phyloP scores from a whole-genome alignment of 345 rosid genomes.

The Aquilaria malaccensis region DNA sequence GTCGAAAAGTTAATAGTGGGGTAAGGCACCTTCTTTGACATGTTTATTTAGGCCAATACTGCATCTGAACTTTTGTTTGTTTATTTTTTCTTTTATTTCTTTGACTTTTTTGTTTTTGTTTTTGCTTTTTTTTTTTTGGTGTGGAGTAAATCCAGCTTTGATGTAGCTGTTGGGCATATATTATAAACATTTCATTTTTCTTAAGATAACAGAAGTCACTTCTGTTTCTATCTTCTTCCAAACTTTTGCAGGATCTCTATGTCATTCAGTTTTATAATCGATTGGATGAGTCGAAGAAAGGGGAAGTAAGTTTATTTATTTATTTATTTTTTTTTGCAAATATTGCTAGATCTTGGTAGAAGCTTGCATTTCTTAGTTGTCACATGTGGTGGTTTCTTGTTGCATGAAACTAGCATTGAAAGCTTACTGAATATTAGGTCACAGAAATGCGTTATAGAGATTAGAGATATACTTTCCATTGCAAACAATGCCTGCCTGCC shows the following conservation, averaged over 20 bases:
- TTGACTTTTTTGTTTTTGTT: not conserved
- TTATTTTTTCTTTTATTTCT: not conserved
- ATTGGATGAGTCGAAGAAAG: conserved; percentile 79
- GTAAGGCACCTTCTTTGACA: conserved; percentile 24
- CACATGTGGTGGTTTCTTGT: too few relatives aligned
- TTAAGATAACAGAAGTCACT: not conserved
- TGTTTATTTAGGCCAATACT: too few relatives aligned
- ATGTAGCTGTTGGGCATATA: not conserved
- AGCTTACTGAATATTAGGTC: too few relatives aligned
- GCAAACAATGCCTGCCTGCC: too few relatives aligned
- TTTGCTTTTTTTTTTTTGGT: conserved; percentile 1
- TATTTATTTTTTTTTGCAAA: conserved; percentile 1
- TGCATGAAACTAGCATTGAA: too few relatives aligned
- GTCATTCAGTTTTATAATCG: conserved; percentile 65
- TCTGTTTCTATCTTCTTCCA: conserved; percentile 6
- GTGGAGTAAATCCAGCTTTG: conserved; percentile 8
- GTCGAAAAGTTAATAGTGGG: conserved; percentile 52
- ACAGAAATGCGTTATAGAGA: too few relatives aligned
- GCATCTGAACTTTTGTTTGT: not conserved
- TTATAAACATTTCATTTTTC: conserved; percentile 1
- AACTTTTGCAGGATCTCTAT: conserved; percentile 61
- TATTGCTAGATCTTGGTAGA: not conserved
- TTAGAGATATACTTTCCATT: too few relatives aligned
- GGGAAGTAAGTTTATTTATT: conserved; percentile 61
- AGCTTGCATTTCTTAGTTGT: not conserved